Evolutionary conservation across 2,329 filamentous ascomycete genomes (phyloP), one percentile per base, ranked within the genome.

Genomic region (Fusarium circinatum): DNA sequence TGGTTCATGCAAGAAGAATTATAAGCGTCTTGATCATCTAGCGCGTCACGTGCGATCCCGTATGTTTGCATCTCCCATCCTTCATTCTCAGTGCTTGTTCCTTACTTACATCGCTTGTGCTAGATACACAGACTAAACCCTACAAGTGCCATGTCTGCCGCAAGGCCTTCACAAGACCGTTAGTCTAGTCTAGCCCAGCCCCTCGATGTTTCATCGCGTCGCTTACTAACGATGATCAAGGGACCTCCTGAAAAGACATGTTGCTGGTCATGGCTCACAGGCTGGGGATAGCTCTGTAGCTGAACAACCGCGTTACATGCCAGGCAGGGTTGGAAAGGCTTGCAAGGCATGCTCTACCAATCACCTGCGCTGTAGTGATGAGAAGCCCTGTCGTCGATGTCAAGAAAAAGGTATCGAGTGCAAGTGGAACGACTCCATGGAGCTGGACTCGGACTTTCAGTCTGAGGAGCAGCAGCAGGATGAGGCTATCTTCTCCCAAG

Each of bases 1-100:
- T 32, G 78, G 75, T 22, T 73, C 68, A 7, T 79, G 78, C 39
- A 73, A 79, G 30, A 75, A 72, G 39, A 70, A 71, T 12, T 82
- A 79, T 52, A 79, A 74, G 45, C 75, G 80, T 10, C 57, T 79
- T 47, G 80, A 81, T 51, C 80, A 82, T 70, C 73, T 82, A 14
- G 75, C 78, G 17, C 79, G 80, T 34, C 80, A 82, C 69, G 75
- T 82, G 26, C 76, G 79, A n/a, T 80, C 80, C 15, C 80, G 80
- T 82, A 73, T 45, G 77, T 65, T 5, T 20, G 42, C n/a, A 13
- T 24, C 26, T 15, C 8, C 15, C 62, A 24, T 17, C 26, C 22
- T 18, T 17, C 18, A 39, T 34, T 48, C 15, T 8, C 22, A 28
- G 26, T 38, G 11, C 48, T 39, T 38, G 14, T 60, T 41, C 20